Evolutionary conservation across 768 basidiomycete species (phyloP), one percentile per base, ranked within the genome.

Genomic region (Termitomyces titanicus): DNA sequence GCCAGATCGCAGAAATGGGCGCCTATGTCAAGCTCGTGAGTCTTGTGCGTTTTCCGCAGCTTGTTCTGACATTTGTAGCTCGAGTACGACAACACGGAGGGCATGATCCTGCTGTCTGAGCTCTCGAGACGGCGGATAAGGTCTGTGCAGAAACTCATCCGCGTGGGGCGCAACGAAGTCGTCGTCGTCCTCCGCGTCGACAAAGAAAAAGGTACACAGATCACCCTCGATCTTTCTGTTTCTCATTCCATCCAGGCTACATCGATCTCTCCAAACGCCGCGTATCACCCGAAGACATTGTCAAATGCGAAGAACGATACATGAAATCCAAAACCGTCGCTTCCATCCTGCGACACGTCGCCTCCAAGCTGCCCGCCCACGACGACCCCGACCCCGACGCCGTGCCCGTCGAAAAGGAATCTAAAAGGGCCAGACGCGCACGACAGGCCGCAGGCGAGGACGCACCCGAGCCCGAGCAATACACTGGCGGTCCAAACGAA

Each of bases 1-100:
- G 92, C 70, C 94, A 97, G 75, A 99, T 99, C 65, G 93, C 94
- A 50, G 96, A 99, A 72, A 99, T 98, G 96, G 97, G 97, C 46
- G 97, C 97, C 43, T 98, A 99, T 70, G 97, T 99, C 60, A 98
- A 98, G 68, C 80, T 99, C 63, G 95, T 96, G 61, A 63, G 89
- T 76, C 39, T 17, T 47, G n/a, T 5, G 38, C 47, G 17, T n/a
- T 11, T 20, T n/a, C 22, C 25, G 27, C 18, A n/a, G 12, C 25
- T 49, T 33, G 35, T 18, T 15, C 47, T 56, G 12, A 48, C 18
- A 20, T 33, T 40, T 27, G 18, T 62, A 97, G 95, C 88, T 98
- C 64, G 96, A 98, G 73, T 98, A 99, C 67, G 96, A 99, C 71
- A 95, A 95, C 69, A 97, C 95, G 50, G 97, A 99, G 70, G 97